Percentiles rank a stretch among this genome's conserved stretches.
Conservation (phyloP, 805 yeast species). For the Tetrapisispora fleetii region DNA sequence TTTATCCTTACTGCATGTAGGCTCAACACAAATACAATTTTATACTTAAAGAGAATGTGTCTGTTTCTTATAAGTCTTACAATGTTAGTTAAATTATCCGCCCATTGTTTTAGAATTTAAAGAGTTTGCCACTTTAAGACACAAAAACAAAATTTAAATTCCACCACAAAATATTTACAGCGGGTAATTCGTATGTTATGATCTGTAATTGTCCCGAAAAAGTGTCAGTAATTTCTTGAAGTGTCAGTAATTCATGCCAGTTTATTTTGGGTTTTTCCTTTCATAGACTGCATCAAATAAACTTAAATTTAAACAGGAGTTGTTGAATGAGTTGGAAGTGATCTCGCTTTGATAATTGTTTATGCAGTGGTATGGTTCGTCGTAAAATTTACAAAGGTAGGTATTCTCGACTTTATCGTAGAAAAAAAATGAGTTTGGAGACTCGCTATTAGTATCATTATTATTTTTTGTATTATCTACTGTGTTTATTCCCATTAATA, state of each 20-base stretch:
- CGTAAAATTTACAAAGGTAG: conserved; percentile 9
- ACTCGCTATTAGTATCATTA: not conserved
- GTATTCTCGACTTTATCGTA: conserved; percentile 11
- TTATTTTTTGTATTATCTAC: not conserved
- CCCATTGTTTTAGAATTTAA: not conserved
- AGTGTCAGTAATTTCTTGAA: not conserved
- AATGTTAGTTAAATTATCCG: no score
- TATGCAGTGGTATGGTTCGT: conserved; percentile 18
- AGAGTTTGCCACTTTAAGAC: not conserved
- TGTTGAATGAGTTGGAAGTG: conserved; percentile 14
- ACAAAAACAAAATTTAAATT: not conserved
- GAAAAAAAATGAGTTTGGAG: conserved; percentile 12
- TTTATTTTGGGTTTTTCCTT: conserved; percentile 21
- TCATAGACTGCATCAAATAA: conserved; percentile 24
- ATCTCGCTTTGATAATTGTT: conserved; percentile 18
- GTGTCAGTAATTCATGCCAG: not conserved
- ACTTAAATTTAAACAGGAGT: conserved; percentile 23
- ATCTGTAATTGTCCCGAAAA: no score
- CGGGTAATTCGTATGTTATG: not conserved
- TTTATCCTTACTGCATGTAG: no score
- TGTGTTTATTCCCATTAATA: not conserved
- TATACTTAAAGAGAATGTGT: no score
- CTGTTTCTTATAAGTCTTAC: no score
- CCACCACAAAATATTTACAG: not conserved
- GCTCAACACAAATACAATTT: no score